Evolutionary conservation across 1,284 basidiomycete species (phyloP).

Genomic region (Ustilago hordei): DNA sequence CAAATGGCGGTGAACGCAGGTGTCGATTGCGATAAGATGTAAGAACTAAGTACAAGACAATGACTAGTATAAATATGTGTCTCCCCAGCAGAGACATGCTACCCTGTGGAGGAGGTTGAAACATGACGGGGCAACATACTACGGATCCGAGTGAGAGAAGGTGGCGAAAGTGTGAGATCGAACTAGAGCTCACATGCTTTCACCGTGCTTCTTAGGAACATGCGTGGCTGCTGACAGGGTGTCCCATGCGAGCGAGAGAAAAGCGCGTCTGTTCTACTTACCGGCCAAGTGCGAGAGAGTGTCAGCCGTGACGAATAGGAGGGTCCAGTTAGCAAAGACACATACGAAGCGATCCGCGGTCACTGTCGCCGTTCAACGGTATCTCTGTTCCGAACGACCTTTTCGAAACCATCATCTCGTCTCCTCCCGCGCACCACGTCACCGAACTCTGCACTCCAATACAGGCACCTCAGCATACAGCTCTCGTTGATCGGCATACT

Average conservation of each 20-base stretch:
- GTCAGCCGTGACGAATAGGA: slow-evolving; percentile 1
- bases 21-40: too few relatives aligned
- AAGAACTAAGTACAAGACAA: too few relatives aligned
- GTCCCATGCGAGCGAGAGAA: background rate
- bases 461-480: background rate
- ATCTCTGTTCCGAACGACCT: slow-evolving; percentile 11
- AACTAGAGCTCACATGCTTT: too few relatives aligned
- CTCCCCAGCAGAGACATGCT: too few relatives aligned
- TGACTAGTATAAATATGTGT: too few relatives aligned
- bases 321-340: slow-evolving; percentile 9
- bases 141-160: too few relatives aligned
- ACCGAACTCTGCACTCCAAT: background rate
- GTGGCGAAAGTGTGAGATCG: too few relatives aligned
- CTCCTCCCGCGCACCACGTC: background rate
- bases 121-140: too few relatives aligned
- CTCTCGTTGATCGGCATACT: background rate
- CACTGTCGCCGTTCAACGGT: slow-evolving; percentile 9
- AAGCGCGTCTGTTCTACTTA: background rate
- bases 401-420: slow-evolving; percentile 6
- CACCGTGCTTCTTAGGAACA: background rate
- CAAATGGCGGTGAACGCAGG: too few relatives aligned
- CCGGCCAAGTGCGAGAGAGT: too few relatives aligned
- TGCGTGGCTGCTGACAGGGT: background rate
- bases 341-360: slow-evolving; percentile 13
- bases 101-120: too few relatives aligned